Percentiles rank a stretch among this genome's conserved stretches.
phyloP scores from a whole-genome alignment of 371 early-diverging fungal species.

The Vairimorpha apis region DNA sequence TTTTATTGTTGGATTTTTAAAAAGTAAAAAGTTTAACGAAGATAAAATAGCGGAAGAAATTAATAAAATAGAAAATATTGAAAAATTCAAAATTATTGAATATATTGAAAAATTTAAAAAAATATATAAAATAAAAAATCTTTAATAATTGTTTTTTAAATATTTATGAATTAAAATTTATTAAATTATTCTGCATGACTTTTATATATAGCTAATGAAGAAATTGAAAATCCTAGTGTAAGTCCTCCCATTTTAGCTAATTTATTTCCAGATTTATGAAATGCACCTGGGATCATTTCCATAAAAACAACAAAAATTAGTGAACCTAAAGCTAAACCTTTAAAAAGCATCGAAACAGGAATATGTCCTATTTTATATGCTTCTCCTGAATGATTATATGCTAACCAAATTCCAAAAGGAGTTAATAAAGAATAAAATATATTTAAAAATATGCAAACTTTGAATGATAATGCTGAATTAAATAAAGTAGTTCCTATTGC shows the following conservation, averaged over 20 bases:
- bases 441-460: constrained; percentile 32
- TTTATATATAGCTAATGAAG: constrained; percentile 25
- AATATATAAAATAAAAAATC: not conserved
- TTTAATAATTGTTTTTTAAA: too few relatives aligned
- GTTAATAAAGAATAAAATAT: constrained; percentile 60
- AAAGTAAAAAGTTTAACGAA: not conserved
- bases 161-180: not conserved
- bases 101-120: constrained; percentile 10
- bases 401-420: constrained; percentile 59
- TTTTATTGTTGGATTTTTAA: constrained; percentile 19
- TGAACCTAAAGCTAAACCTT: constrained; percentile 59
- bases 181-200: constrained; percentile 20
- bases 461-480: constrained; percentile 40
- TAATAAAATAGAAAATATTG: not conserved
- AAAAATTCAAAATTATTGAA: not conserved
- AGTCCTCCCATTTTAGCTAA: constrained; percentile 28
- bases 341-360: constrained; percentile 29
- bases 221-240: constrained; percentile 37
- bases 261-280: constrained; percentile 42
- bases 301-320: constrained; percentile 62
- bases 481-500: constrained; percentile 60
- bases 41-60: not conserved
- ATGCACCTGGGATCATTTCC: constrained; percentile 59
- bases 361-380: not conserved
- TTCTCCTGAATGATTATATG: not conserved